Percentiles rank a stretch among this genome's conserved stretches.
These are phyloP conservation scores for Rhodotorula sp. DNA, from an alignment of 1,284 basidiomycete genomes.

Conservation along the genomic window DNA sequence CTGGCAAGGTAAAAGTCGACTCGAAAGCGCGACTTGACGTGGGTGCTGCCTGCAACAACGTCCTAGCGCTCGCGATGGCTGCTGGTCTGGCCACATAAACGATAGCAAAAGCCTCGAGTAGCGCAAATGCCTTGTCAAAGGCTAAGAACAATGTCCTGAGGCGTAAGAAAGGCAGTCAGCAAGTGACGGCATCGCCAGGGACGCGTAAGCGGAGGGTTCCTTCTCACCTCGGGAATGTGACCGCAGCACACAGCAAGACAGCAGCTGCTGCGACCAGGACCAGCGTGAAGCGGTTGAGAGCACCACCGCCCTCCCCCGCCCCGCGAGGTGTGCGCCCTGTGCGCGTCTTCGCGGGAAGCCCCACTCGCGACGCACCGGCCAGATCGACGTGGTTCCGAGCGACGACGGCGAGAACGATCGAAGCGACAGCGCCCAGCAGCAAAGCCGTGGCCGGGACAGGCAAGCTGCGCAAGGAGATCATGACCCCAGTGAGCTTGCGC, in stretches of 20 bases:
- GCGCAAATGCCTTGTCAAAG: not conserved
- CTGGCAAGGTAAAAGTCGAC: too few species aligned
- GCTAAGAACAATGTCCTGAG: not conserved
- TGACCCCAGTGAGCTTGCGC: too few species aligned
- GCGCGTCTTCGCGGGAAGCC: slow-evolving; percentile 24
- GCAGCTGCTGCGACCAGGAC: slow-evolving; percentile 15
- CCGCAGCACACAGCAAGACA: not conserved
- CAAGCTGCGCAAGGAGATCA: slow-evolving; percentile 40
- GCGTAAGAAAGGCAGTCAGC: not conserved
- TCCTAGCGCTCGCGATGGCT: too few species aligned
- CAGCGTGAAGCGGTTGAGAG: slow-evolving; percentile 54
- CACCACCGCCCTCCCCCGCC: not conserved
- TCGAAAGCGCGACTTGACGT: too few species aligned
- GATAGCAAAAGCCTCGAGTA: too few species aligned
- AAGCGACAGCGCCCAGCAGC: slow-evolving; percentile 56
- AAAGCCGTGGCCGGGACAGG: slow-evolving; percentile 66
- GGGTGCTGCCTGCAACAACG: too few species aligned
- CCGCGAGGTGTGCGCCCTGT: not conserved
- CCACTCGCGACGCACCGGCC: slow-evolving; percentile 31
- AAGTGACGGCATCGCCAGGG: too few species aligned
- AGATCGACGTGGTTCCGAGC: slow-evolving; percentile 14
- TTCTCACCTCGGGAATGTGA: too few species aligned
- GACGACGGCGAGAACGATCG: slow-evolving; percentile 23
- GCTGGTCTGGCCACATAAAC: too few species aligned
- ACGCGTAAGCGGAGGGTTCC: too few species aligned